These are phyloP conservation scores for Kluyveromyces lactis DNA, from an alignment of 805 yeast genomes.

Conservation along the genomic window DNA sequence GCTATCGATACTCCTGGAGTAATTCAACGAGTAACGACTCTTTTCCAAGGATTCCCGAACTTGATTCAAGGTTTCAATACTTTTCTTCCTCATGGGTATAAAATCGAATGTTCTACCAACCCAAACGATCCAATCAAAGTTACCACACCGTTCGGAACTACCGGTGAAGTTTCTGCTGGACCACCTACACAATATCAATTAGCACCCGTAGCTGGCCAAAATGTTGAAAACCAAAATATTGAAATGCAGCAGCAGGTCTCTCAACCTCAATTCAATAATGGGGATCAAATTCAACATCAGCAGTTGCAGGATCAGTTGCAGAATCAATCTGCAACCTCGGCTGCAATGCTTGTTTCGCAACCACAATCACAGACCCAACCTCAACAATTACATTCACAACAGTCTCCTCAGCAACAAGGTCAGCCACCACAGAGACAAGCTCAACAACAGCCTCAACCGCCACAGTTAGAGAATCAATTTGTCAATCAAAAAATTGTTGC, in stretches of 20 bases:
- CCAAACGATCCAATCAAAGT: slow-evolving; percentile 90
- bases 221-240: neutral
- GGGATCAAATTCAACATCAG: neutral
- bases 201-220: neutral
- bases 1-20: slow-evolving; percentile 97
- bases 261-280: neutral
- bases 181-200: neutral
- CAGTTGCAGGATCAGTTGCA: slow-evolving; percentile 1
- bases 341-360: neutral
- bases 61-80: slow-evolving; percentile 97
- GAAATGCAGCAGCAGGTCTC: neutral
- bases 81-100: slow-evolving; percentile 92
- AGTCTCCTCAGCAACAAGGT: slow-evolving; percentile 12
- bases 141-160: slow-evolving; percentile 90
- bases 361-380: slow-evolving; percentile 2
- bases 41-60: slow-evolving; percentile 88
- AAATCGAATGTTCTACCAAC: slow-evolving; percentile 83
- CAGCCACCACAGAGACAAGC: slow-evolving; percentile 12
- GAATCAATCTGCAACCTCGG: neutral
- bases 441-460: slow-evolving; percentile 10
- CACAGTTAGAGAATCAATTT: slow-evolving; percentile 10
- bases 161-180: slow-evolving; percentile 30
- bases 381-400: slow-evolving; percentile 14
- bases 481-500: neutral
- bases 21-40: slow-evolving; percentile 84